Conservation (phyloP, 306 rosid species). For the Arachis stenosperma region DNA sequence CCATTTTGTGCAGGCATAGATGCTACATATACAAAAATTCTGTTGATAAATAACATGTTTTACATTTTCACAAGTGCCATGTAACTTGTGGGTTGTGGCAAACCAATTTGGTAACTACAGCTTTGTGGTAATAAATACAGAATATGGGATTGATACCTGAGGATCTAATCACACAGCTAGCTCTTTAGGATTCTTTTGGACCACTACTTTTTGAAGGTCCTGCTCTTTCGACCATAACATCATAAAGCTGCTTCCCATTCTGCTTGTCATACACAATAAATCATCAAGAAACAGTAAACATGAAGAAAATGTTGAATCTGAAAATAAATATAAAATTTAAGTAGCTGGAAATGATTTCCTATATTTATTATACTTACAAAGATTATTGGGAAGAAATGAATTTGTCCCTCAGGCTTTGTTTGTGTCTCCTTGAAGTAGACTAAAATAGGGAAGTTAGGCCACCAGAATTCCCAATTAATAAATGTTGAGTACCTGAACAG, state of each 20-base stretch:
- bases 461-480: conserved; percentile 99
- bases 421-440: conserved; percentile 94
- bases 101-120: neutral
- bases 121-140: neutral
- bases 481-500: conserved; percentile 77
- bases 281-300: conserved; percentile 30
- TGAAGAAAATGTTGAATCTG: conserved; percentile 32
- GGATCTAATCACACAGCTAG: conserved; percentile 33
- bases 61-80: neutral
- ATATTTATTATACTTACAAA: conserved; percentile 63
- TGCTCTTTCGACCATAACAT: conserved; percentile 93
- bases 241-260: conserved; percentile 96
- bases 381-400: conserved; percentile 91
- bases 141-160: conserved; percentile 9
- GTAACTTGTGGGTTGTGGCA: neutral
- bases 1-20: neutral
- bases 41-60: conserved; percentile 6
- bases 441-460: conserved; percentile 91
- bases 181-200: conserved; percentile 54
- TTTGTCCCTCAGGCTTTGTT: conserved; percentile 94
- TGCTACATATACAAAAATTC: neutral
- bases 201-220: conserved; percentile 86
- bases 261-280: conserved; percentile 48
- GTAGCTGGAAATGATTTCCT: conserved; percentile 19
- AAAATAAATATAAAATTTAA: conserved; percentile 9